Conservation (phyloP, 176 grass and related monocot species). For the Themeda triandra region DNA sequence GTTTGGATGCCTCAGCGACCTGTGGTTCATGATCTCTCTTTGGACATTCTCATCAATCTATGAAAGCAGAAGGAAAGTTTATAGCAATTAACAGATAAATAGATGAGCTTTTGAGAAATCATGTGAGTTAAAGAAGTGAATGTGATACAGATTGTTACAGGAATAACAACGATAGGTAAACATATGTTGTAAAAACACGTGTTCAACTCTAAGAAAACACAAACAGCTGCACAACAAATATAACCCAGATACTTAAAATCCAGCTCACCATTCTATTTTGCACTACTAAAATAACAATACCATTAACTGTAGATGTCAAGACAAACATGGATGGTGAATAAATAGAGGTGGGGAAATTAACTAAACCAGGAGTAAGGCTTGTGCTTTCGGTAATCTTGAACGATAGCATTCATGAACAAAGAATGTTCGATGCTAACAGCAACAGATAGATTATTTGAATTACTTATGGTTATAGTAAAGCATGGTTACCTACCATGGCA, state of each 20-base stretch:
- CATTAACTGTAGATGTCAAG: not conserved
- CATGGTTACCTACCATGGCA: not conserved
- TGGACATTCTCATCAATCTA: conserved; percentile 99
- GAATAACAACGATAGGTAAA: not conserved
- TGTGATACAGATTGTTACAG: not conserved
- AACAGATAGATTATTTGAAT: conserved; percentile 2
- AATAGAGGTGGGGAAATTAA: not conserved
- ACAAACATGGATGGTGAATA: not conserved
- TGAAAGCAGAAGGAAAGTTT: conserved; percentile 7
- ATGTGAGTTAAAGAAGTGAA: not conserved
- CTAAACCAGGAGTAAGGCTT: not conserved
- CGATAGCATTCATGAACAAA: not conserved
- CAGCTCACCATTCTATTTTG: not conserved
- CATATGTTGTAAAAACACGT: not conserved
- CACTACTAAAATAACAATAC: not conserved
- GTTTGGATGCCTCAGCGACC: conserved; percentile 86
- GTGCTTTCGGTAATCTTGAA: not conserved
- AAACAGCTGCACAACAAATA: not conserved
- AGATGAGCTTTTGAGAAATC: not conserved
- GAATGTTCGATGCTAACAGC: not conserved
- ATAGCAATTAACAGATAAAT: not conserved
- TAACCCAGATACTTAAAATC: not conserved
- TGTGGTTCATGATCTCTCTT: conserved; percentile 99
- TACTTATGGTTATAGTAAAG: not conserved
- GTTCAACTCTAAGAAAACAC: not conserved